Percentiles rank a stretch among this genome's conserved stretches.
These are phyloP conservation scores for Puccinia polysora DNA, from an alignment of 1,284 basidiomycete genomes.

Conservation along the genomic window DNA sequence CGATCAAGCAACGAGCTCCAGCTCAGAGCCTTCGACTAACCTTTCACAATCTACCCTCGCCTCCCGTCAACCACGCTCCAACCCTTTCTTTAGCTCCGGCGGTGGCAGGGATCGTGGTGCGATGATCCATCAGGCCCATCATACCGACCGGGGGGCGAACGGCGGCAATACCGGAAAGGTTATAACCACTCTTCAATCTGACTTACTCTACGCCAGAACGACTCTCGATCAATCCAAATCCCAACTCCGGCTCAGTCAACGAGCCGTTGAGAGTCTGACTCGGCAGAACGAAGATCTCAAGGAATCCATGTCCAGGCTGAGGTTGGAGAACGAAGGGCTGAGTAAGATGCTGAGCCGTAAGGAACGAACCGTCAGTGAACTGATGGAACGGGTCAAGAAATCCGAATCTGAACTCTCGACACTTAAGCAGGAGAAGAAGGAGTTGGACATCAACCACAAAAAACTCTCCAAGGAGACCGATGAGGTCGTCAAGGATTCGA, in stretches of 20 bases:
- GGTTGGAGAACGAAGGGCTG: slow-evolving; percentile 75
- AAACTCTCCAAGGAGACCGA: slow-evolving; percentile 49
- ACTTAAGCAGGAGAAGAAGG: slow-evolving; percentile 44
- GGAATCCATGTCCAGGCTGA: slow-evolving; percentile 69
- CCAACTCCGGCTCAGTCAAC: slow-evolving; percentile 69
- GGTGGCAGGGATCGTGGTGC: slow-evolving; percentile 39
- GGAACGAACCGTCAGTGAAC: slow-evolving; percentile 72
- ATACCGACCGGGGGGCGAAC: slow-evolving; percentile 57
- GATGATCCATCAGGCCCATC: slow-evolving; percentile 30
- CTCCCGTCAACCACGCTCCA: slow-evolving; percentile 5
- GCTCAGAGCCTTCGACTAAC: background rate
- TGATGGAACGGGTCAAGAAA: slow-evolving; percentile 50
- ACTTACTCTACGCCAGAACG: slow-evolving; percentile 69
- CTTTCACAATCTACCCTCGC: background rate
- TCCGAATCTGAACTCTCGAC: slow-evolving; percentile 49
- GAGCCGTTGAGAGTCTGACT: slow-evolving; percentile 67
- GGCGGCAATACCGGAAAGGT: slow-evolving; percentile 68
- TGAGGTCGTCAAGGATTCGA: slow-evolving; percentile 48
- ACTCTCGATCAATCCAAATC: slow-evolving; percentile 75
- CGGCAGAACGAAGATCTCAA: slow-evolving; percentile 78
- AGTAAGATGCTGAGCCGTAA: slow-evolving; percentile 79
- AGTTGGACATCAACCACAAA: slow-evolving; percentile 38
- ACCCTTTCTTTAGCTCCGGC: slow-evolving; percentile 42
- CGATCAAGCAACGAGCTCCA: background rate
- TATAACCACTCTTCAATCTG: slow-evolving; percentile 71